Base-by-base conservation (phyloP, 2,329 filamentous ascomycete species). In the Gaeumannomyces sp. region DNA sequence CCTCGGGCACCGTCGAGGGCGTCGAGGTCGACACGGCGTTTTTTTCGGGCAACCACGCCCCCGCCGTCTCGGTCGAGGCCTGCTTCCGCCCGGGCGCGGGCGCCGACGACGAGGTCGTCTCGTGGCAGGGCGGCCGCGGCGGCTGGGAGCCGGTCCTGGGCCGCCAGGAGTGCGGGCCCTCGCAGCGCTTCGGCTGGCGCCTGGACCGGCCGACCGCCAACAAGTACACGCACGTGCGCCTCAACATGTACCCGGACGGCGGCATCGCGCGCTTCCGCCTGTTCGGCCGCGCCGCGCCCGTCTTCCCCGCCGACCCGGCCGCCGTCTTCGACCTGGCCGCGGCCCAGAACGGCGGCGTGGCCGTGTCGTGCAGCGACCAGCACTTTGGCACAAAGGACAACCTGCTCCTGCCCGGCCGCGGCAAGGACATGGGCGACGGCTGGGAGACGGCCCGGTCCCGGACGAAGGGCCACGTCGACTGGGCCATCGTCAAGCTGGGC, bases 211-310 rank as follows among this genome's bases (percentile, higher is more conserved):
- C 83, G 27, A 87, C 85, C 0, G 76, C 78, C 45, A 90, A 90
- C 75, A 84, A 87, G 64, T 93, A 90, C 76, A 93, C 91, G 0
- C 91, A 95, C 74, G 89, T 93, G 57, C 81, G 90, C 45, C 79
- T 95, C 64, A 90, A 91, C 74, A 93, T 93, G 91, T 93, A 92
- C 73, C 90, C 91, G 0, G 91, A 95, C 72, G 91, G 91, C 61
- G 91, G 91, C 61, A 94, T 95, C 71, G 90, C 91, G 56, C 80
- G 91, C 63, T 93, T 94, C 78, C 83, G 90, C 28, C 83, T 94
- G 1, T 93, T 89, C 72, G 91, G 91, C 7, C 83, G 87, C 67
- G 91, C 89, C 1, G 84, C 92, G 1, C 90, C 91, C 5, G 88
- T 94, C 2, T 91, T 93, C 72, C 90, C 91, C 1, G 79, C 84